phyloP scores from a whole-genome alignment of 768 basidiomycete species.

The Auriscalpium microsporum region DNA sequence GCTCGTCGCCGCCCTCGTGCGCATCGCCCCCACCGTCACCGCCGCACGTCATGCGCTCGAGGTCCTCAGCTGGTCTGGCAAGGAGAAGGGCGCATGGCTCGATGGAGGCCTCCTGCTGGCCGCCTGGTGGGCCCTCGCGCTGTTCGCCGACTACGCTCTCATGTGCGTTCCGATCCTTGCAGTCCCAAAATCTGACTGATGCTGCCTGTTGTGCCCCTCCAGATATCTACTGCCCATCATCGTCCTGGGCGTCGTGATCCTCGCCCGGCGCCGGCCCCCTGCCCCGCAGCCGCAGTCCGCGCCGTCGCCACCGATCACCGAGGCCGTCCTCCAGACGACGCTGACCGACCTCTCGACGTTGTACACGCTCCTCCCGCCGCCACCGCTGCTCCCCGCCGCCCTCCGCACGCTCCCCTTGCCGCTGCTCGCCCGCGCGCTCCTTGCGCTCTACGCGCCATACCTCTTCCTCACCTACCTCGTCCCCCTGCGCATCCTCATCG shows the following conservation, averaged over 20 bases:
- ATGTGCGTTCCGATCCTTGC: slow-evolving; percentile 30
- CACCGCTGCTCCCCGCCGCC: slow-evolving; percentile 23
- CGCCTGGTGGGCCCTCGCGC: slow-evolving; percentile 70
- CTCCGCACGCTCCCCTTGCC: slow-evolving; percentile 21
- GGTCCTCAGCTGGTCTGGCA: slow-evolving; percentile 42
- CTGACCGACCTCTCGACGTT: slow-evolving; percentile 62
- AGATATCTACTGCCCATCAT: slow-evolving; percentile 56
- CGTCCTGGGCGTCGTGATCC: slow-evolving; percentile 31
- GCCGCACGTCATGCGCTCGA: slow-evolving; percentile 34
- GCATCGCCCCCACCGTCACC: slow-evolving; percentile 48
- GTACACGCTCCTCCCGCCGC: slow-evolving; percentile 44
- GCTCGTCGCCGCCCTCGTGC: slow-evolving; percentile 51
- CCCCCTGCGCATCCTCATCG: slow-evolving; percentile 53
- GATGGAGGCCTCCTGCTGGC: slow-evolving; percentile 61
- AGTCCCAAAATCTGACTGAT: background rate
- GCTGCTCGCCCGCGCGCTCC: slow-evolving; percentile 46
- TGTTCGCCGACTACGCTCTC: slow-evolving; percentile 38
- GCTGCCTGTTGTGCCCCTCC: background rate
- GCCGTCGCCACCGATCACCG: slow-evolving; percentile 37
- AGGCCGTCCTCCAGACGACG: slow-evolving; percentile 41
- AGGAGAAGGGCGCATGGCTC: slow-evolving; percentile 35
- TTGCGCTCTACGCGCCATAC: slow-evolving; percentile 55
- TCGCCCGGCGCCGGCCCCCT: slow-evolving; percentile 19
- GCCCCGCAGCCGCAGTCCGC: background rate
- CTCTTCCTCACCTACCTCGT: slow-evolving; percentile 55